phyloP scores from a whole-genome alignment of 176 grass and related monocot species.

The Raddia guianensis region DNA sequence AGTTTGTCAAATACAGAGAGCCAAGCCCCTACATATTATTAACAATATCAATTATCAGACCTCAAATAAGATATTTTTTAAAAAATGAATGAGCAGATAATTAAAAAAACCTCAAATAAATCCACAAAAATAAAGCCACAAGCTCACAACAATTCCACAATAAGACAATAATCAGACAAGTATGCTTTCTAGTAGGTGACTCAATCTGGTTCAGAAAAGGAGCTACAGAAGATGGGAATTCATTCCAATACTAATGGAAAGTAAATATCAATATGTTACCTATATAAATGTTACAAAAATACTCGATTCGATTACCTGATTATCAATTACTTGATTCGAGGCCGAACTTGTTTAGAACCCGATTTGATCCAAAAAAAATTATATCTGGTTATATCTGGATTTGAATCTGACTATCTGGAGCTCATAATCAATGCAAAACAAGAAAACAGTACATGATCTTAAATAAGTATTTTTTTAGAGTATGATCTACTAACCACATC shows the following conservation, averaged over 20 bases:
- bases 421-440: slow-evolving; percentile 25
- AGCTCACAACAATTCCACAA: slow-evolving; percentile 11
- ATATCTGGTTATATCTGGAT: no score
- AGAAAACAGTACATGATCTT: background rate
- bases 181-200: background rate
- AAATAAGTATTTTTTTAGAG: background rate
- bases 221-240: background rate
- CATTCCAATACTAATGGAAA: background rate
- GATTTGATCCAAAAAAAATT: no score
- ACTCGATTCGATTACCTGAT: no score
- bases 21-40: slow-evolving; percentile 77
- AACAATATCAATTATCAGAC: slow-evolving; percentile 23
- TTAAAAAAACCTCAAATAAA: no score
- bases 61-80: background rate
- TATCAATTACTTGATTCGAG: no score
- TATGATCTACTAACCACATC: slow-evolving; percentile 66
- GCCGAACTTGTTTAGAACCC: no score
- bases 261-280: slow-evolving; percentile 41
- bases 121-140: no score
- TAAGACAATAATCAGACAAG: background rate
- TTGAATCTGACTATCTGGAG: no score
- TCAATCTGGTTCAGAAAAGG: background rate
- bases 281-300: slow-evolving; percentile 90
- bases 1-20: slow-evolving; percentile 96
- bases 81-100: background rate